Evolutionary conservation across 129 eudicot species (phyloP).

Genomic region (Cynara cardunculus): DNA sequence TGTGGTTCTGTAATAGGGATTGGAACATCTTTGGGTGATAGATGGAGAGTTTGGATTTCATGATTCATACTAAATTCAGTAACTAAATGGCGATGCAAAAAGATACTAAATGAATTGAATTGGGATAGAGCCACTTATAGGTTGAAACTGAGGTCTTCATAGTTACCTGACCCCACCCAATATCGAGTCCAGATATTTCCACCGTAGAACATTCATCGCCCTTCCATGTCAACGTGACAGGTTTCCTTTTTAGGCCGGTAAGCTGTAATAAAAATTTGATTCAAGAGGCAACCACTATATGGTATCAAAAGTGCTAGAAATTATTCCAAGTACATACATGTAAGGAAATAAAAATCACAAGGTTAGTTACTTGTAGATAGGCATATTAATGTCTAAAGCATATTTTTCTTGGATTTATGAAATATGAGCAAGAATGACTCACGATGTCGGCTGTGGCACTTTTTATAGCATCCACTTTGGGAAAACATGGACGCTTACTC

Average conservation of each 20-base stretch:
- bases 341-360: neutral
- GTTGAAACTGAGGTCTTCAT: constrained; percentile 1
- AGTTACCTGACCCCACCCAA: constrained; percentile 96
- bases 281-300: neutral
- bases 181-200: constrained; percentile 89
- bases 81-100: too few relatives aligned
- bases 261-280: constrained; percentile 41
- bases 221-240: constrained; percentile 62
- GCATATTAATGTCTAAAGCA: neutral
- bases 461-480: constrained; percentile 86
- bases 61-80: neutral
- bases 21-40: too few relatives aligned
- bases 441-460: constrained; percentile 94
- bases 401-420: neutral
- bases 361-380: neutral
- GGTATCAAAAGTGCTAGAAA: neutral
- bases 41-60: neutral
- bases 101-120: too few relatives aligned
- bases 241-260: constrained; percentile 79
- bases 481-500: constrained; percentile 92
- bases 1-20: too few relatives aligned
- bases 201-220: constrained; percentile 50
- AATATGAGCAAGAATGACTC: constrained; percentile 39
- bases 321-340: neutral
- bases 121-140: neutral